A percentile compares a stretch with the other conserved stretches of the same genome.
These are phyloP conservation scores for Chlamydomonas sp. DNA, from an alignment of 139 green algal genomes.

Conservation along the genomic window DNA sequence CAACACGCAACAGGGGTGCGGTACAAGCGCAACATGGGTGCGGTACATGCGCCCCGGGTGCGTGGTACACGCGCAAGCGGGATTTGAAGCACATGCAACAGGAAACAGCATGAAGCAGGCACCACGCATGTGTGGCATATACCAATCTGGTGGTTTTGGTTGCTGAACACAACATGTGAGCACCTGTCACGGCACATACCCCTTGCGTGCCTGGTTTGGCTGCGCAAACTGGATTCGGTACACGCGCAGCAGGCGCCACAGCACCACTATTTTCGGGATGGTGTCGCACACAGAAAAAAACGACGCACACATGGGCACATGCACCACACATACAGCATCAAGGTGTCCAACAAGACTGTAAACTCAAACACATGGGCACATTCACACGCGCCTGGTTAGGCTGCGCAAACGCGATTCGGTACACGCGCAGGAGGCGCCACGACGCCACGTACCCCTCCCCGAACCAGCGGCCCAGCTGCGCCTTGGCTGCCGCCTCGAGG, in stretches of 20 bases:
- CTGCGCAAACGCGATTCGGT: constrained; percentile 93
- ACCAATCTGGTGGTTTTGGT: too few species aligned
- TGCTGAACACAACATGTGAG: too few species aligned
- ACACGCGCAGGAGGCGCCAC: constrained; percentile 81
- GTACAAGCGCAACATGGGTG: too few species aligned
- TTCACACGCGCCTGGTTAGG: constrained; percentile 58
- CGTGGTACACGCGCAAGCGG: too few species aligned
- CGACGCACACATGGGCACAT: not conserved
- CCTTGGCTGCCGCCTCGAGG: constrained; percentile 55
- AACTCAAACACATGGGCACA: not conserved
- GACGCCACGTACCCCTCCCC: constrained; percentile 43
- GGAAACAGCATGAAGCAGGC: too few species aligned
- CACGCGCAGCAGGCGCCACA: too few species aligned
- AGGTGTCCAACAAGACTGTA: too few species aligned
- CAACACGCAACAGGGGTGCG: too few species aligned
- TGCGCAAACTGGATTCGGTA: not conserved
- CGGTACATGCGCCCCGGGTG: too few species aligned
- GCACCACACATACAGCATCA: not conserved
- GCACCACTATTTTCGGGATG: not conserved
- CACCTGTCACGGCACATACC: too few species aligned
- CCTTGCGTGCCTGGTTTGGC: not conserved
- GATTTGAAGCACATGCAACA: too few species aligned
- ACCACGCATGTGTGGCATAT: too few species aligned
- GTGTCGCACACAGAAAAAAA: not conserved
- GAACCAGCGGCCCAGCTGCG: constrained; percentile 82